Base-by-base conservation (phyloP, 164 flowering plant species). In the Kingdonia uniflora region DNA sequence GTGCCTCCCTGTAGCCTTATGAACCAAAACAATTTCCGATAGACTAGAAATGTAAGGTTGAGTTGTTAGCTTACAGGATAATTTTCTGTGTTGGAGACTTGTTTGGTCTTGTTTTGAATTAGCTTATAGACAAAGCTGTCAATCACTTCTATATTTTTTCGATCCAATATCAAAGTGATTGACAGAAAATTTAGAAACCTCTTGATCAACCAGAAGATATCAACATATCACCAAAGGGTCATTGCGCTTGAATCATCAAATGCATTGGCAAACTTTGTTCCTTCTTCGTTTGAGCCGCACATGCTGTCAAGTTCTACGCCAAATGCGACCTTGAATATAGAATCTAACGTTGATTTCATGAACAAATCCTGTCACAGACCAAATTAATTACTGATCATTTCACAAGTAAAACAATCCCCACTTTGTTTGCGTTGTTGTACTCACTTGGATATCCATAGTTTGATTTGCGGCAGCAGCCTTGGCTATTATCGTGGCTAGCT, bases 311-410 rank as follows among this genome's bases (percentile, higher is more conserved):
- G 66, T 42, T 84, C 89, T 55, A 76, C 60, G 5, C 91, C 95
- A 53, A 87, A 81, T 21, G 74, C 84, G 50, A 87, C 89, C 60
- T 71, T 72, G 71, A 78, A 81, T 42, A 87, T 77, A 0, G 95
- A 87, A 58, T 87, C 95, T 51, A 87, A 42, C 8, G 82, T 77
- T 7, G 83, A 68, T 57, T 72, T 82, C 91, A 81, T 80, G 14
- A 81, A 76, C 29, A 84, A 63, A 44, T 79, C 85, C 91, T 87
- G 64, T 48, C 50, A 21, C 1, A 6, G 16, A 42, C 29, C n/a
- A 5, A 33, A 1, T 47, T 6, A 3, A 29, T 3, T 29, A 29
- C 35, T 8, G 35, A 29, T 29, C 8, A 29, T 4, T 29, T 8
- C 6, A 29, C 35, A 29, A 29, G 35, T 29, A 29, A 29, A 29